Evolutionary conservation across 208 protist species (phyloP), one percentile per base, ranked within the genome.

Genomic region (Porcisia hertigi): DNA sequence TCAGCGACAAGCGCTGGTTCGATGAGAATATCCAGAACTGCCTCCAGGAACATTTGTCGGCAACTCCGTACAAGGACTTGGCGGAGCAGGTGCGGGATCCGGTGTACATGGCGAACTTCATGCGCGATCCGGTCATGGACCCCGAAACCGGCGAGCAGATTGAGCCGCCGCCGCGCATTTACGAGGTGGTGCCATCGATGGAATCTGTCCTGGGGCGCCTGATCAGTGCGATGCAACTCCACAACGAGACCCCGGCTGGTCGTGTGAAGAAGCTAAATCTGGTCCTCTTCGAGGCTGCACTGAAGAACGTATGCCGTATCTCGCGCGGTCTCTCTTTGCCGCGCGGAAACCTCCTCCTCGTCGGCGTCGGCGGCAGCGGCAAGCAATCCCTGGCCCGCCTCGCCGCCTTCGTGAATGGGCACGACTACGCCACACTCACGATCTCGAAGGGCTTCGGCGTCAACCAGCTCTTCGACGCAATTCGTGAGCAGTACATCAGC

Each of bases 1-100:
- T 95, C 30, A 76, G 73, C 30, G 98, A 99, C 89, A 98, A 99
- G 86, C 87, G 88, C 45, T 99, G 98, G 98, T 99, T 99, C 83
- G 92, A 98, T 69, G 83, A 95, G 58, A 70, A 89, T 62, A 86
- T 99, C 34, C 85, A 98, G 65, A 88, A 96, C 16, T 91, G 94
- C 77, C 74, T 97, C 49, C 30, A 71, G 23, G 87, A 95, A 36
- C 92, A 96, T 80, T 84, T 98, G 43, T 82, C 88, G 30, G 39
- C 75, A 41, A 97, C 93, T 54, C 85, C 84, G 43, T 94, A 95
- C 80, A 90, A 93, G 84, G 91, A 98, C 72, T 43, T 98, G 59
- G 77, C 87, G 9, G 92, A 96, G 66, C 85, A 88, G 76, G 92
- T 91, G 53, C 82, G 88, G 30, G 86, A 92, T 25, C 88, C 92